Conservation (phyloP, 768 basidiomycete genomes). For the Mycena epipterygia region DNA sequence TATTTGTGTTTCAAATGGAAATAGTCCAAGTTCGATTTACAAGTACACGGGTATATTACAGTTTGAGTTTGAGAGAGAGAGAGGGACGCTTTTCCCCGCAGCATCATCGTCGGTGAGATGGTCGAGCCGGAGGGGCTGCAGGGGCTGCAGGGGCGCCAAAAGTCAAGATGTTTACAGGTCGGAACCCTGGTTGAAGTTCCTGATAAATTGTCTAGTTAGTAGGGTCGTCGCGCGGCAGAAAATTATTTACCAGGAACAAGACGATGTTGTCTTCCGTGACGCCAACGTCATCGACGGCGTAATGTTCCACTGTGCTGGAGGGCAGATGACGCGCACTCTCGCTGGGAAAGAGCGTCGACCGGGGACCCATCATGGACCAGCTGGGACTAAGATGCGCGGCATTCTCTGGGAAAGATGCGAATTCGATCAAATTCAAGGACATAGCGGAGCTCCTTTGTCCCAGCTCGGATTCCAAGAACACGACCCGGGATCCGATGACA, state of each 20-base stretch:
- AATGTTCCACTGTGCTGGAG: constrained; percentile 57
- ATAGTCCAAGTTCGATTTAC: neutral
- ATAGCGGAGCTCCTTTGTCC: constrained; percentile 37
- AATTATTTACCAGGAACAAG: constrained; percentile 62
- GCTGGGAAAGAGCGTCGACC: constrained; percentile 55
- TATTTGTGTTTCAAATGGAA: constrained; percentile 73
- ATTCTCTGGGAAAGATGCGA: constrained; percentile 57
- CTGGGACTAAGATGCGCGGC: constrained; percentile 38
- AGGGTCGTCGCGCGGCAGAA: constrained; percentile 6
- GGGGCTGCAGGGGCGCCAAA: too few relatives aligned
- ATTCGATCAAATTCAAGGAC: constrained; percentile 57
- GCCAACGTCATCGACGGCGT: constrained; percentile 63
- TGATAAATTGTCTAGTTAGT: constrained; percentile 34
- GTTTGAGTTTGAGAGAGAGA: too few relatives aligned
- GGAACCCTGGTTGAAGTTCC: constrained; percentile 55
- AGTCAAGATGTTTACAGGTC: constrained; percentile 61
- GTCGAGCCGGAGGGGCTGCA: constrained; percentile 32
- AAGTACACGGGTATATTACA: neutral
- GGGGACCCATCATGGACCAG: constrained; percentile 60
- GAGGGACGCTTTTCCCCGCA: neutral
- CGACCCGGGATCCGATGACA: constrained; percentile 60
- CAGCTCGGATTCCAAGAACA: constrained; percentile 60
- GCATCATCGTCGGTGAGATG: constrained; percentile 11
- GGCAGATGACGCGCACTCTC: constrained; percentile 61
- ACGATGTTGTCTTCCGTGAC: constrained; percentile 75